Evolutionary conservation across 1,284 basidiomycete genomes (phyloP).

Genomic region (Vanrija sp.): DNA sequence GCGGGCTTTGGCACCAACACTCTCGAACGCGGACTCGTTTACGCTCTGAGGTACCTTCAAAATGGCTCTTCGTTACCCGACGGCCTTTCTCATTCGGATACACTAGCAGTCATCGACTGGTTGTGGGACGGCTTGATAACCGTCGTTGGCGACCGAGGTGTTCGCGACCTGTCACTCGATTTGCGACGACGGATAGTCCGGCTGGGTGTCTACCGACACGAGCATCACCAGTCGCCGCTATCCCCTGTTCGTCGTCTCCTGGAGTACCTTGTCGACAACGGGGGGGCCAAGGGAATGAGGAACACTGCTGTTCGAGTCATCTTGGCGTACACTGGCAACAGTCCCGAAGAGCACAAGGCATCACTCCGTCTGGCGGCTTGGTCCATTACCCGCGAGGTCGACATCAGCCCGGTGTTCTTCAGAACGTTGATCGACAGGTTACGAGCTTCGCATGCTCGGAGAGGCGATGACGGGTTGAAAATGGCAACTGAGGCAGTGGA

Average conservation of each 20-base stretch:
- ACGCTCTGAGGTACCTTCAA: not conserved
- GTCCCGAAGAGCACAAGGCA: not conserved
- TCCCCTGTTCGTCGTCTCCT: not conserved
- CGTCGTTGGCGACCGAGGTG: too few species aligned
- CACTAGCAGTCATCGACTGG: conserved; percentile 6
- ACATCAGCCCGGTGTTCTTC: conserved; percentile 1
- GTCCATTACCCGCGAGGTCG: conserved; percentile 15
- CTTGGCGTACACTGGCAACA: conserved; percentile 1
- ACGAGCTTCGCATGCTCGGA: conserved; percentile 6
- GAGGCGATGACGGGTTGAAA: conserved; percentile 2
- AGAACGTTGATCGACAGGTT: not conserved
- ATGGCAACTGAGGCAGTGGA: not conserved
- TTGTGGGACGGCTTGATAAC: conserved; percentile 12
- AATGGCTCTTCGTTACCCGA: too few species aligned
- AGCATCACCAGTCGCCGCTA: too few species aligned
- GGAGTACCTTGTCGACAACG: conserved; percentile 19
- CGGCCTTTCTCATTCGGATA: too few species aligned
- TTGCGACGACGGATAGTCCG: too few species aligned
- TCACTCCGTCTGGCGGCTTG: conserved; percentile 13
- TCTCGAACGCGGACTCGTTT: conserved; percentile 1
- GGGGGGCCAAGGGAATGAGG: conserved; percentile 14
- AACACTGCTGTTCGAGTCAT: conserved; percentile 1
- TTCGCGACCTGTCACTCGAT: too few species aligned
- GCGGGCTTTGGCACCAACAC: conserved; percentile 5
- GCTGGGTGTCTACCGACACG: too few species aligned